phyloP scores from a whole-genome alignment of 2,329 filamentous ascomycete genomes.

The Xylaria sp. region DNA sequence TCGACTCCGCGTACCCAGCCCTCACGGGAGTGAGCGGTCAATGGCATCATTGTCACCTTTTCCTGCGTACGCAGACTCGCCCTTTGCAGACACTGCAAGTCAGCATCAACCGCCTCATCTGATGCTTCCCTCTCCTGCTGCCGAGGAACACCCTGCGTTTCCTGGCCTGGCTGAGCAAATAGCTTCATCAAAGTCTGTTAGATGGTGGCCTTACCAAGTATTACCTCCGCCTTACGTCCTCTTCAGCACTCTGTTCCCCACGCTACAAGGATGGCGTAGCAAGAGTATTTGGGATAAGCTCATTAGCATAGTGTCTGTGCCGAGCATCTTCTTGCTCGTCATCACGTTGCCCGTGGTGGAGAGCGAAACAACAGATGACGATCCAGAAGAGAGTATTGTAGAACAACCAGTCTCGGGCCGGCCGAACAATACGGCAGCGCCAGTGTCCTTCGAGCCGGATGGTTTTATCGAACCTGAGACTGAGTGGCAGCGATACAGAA shows the following conservation, averaged over 20 bases:
- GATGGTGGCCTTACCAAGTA: slow-evolving; percentile 80
- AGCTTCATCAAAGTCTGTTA: slow-evolving; percentile 54
- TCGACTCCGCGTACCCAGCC: slow-evolving; percentile 52
- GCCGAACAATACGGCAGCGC: slow-evolving; percentile 38
- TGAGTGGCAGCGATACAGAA: slow-evolving; percentile 63
- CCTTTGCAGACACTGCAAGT: slow-evolving; percentile 47
- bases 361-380: slow-evolving; percentile 58
- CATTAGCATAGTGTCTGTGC: slow-evolving; percentile 80
- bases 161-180: slow-evolving; percentile 44
- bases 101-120: slow-evolving; percentile 55
- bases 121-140: slow-evolving; percentile 53
- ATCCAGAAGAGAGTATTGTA: slow-evolving; percentile 41
- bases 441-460: slow-evolving; percentile 41
- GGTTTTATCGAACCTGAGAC: slow-evolving; percentile 46
- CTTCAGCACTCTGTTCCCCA: slow-evolving; percentile 80
- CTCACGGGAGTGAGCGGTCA: slow-evolving; percentile 47
- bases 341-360: slow-evolving; percentile 92
- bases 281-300: slow-evolving; percentile 86
- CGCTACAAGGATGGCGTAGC: slow-evolving; percentile 76
- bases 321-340: slow-evolving; percentile 86
- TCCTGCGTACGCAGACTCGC: slow-evolving; percentile 67
- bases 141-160: slow-evolving; percentile 49
- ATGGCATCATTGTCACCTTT: slow-evolving; percentile 64
- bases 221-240: slow-evolving; percentile 75
- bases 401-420: slow-evolving; percentile 36